These are phyloP conservation scores for Haberlea rhodopensis DNA, from an alignment of 257 asterid species.

Conservation along the genomic window DNA sequence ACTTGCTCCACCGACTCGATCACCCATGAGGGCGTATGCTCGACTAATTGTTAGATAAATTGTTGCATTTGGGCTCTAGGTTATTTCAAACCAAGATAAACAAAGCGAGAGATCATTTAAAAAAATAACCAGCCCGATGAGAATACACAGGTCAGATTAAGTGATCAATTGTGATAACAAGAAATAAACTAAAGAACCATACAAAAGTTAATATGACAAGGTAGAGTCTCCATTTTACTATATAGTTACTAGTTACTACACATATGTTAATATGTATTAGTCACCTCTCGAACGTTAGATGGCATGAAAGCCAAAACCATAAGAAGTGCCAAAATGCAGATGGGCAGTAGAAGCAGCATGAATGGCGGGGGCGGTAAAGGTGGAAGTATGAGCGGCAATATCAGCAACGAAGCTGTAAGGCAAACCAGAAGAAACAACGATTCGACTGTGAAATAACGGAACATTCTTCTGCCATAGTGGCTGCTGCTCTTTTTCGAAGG, in stretches of 20 bases:
- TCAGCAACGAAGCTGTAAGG: slow-evolving; percentile 37
- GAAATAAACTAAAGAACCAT: background rate
- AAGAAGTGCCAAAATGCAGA: slow-evolving; percentile 35
- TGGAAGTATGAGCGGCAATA: slow-evolving; percentile 45
- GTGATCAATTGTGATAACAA: background rate
- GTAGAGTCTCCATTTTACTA: background rate
- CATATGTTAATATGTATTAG: too few species aligned
- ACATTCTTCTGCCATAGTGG: slow-evolving; percentile 19
- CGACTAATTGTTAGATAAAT: background rate
- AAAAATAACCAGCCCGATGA: too few species aligned
- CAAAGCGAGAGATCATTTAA: background rate
- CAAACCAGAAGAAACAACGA: slow-evolving; percentile 33
- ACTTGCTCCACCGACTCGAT: too few species aligned
- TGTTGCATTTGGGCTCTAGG: background rate
- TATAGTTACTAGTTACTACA: too few species aligned
- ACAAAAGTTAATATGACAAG: background rate
- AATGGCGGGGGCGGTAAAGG: slow-evolving; percentile 56
- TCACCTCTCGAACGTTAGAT: slow-evolving; percentile 16
- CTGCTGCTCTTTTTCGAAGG: slow-evolving; percentile 1
- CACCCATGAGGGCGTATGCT: too few species aligned
- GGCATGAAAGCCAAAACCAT: slow-evolving; percentile 51
- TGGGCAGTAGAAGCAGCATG: slow-evolving; percentile 43
- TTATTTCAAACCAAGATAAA: background rate
- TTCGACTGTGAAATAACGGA: slow-evolving; percentile 35
- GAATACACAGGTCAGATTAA: background rate